Conservation (phyloP, 2,329 filamentous ascomycete genomes). For the Pseudonectria foliicola region DNA sequence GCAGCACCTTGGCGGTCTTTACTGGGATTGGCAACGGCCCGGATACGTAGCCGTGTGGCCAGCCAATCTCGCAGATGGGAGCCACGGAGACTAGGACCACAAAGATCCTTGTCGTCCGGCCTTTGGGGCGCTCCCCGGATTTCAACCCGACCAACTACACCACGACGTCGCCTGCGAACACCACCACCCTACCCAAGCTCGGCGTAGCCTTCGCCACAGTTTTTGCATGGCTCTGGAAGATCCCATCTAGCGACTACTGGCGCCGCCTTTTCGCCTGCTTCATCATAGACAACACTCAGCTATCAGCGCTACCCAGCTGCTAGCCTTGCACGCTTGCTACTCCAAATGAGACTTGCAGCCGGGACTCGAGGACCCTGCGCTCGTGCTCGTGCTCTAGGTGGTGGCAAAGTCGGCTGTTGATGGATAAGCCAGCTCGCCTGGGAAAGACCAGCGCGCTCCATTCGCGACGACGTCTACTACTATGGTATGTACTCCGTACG, state of each 20-base stretch:
- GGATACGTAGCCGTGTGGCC: constrained; percentile 29
- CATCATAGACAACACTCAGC: too few relatives aligned
- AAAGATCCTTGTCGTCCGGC: constrained; percentile 20
- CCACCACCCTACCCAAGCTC: constrained; percentile 5
- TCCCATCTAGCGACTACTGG: constrained; percentile 16
- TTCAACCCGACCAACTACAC: constrained; percentile 20
- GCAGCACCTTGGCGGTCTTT: constrained; percentile 10
- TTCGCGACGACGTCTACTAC: too few relatives aligned
- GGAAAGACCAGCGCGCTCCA: too few relatives aligned
- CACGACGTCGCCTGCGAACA: constrained; percentile 11
- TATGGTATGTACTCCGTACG: too few relatives aligned
- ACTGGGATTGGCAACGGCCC: constrained; percentile 26
- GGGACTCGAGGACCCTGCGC: too few relatives aligned
- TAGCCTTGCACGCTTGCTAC: too few relatives aligned
- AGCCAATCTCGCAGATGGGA: constrained; percentile 22
- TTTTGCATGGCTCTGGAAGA: constrained; percentile 28
- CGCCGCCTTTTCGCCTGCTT: too few relatives aligned
- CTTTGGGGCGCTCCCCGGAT: constrained; percentile 27
- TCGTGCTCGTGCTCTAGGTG: too few relatives aligned
- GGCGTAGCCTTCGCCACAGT: constrained; percentile 11
- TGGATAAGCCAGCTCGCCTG: too few relatives aligned
- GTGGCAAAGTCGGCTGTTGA: too few relatives aligned
- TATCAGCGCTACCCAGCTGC: too few relatives aligned
- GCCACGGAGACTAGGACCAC: constrained; percentile 20
- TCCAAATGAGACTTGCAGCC: too few relatives aligned